Percentiles rank a stretch among this genome's conserved stretches.
Evolutionary conservation across 352 stramenopile species (phyloP).

Genomic region (Phytophthora boehmeriae): DNA sequence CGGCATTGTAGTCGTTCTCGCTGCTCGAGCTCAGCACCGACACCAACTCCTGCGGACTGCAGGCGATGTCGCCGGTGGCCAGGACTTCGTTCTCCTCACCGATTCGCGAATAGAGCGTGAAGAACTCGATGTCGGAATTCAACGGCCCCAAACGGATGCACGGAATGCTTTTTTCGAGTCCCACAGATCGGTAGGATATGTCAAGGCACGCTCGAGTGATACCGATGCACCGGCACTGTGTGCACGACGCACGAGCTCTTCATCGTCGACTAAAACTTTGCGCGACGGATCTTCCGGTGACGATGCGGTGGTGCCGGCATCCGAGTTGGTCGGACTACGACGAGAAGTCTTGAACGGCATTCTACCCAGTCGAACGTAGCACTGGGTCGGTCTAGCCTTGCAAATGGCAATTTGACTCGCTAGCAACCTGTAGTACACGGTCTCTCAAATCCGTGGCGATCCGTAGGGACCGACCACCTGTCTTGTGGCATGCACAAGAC

Average conservation of each 20-base stretch:
- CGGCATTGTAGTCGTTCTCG: slow-evolving; percentile 41
- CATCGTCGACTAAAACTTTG: slow-evolving; percentile 31
- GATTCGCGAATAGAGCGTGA: slow-evolving; percentile 22
- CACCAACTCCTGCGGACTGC: slow-evolving; percentile 35
- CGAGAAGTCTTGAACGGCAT: slow-evolving; percentile 32
- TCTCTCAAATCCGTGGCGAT: too few relatives aligned
- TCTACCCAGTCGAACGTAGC: too few relatives aligned
- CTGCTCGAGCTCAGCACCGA: slow-evolving; percentile 23
- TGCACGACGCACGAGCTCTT: slow-evolving; percentile 34
- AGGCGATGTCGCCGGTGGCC: slow-evolving; percentile 31
- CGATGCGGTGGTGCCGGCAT: slow-evolving; percentile 11
- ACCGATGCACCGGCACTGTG: slow-evolving; percentile 11
- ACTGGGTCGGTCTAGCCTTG: too few relatives aligned
- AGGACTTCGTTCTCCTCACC: slow-evolving; percentile 31
- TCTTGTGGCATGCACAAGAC: too few relatives aligned
- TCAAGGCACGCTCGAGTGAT: slow-evolving; percentile 27
- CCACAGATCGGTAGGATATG: slow-evolving; percentile 27
- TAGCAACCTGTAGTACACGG: too few relatives aligned
- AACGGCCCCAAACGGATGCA: slow-evolving; percentile 20
- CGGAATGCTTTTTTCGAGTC: slow-evolving; percentile 13
- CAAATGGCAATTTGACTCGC: too few relatives aligned
- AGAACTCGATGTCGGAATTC: slow-evolving; percentile 6
- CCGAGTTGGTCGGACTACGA: slow-evolving; percentile 12
- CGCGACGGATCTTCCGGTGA: slow-evolving; percentile 12
- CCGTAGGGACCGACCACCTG: too few relatives aligned